Evolutionary conservation across 2,329 filamentous ascomycete genomes (phyloP).

Genomic region (Trichoderma sp.): DNA sequence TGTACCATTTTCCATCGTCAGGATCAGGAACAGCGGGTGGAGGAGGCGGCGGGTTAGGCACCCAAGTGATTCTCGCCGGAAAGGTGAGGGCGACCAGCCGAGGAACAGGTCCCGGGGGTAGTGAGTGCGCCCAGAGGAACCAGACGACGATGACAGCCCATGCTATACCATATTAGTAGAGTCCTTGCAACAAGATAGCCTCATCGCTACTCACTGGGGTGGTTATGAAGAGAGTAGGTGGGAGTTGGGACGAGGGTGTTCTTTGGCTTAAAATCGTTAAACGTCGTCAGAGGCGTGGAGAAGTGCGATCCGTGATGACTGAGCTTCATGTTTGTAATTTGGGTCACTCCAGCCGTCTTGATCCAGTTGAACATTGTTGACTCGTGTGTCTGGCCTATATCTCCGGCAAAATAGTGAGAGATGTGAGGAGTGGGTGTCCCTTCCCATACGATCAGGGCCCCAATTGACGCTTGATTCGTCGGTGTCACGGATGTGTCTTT

Average conservation of each 20-base stretch:
- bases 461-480: too few species aligned
- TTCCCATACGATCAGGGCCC: too few species aligned
- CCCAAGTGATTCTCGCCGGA: too few species aligned
- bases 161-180: too few species aligned
- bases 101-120: too few species aligned
- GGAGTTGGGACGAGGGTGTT: not conserved
- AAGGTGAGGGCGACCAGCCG: too few species aligned
- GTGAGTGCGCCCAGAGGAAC: too few species aligned
- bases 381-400: not conserved
- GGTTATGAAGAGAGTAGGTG: not conserved
- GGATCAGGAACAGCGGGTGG: too few species aligned
- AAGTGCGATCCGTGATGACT: not conserved
- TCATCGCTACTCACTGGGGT: not conserved
- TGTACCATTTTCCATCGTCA: too few species aligned
- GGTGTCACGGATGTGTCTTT: not conserved
- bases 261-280: not conserved
- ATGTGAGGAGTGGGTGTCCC: not conserved
- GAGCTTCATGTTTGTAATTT: not conserved
- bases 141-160: too few species aligned
- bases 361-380: not conserved
- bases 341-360: not conserved
- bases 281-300: not conserved
- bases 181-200: too few species aligned
- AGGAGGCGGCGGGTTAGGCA: too few species aligned
- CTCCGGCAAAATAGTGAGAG: not conserved